Evolutionary conservation across 2,329 filamentous ascomycete genomes (phyloP).

Genomic region (Botrytis galanthina): DNA sequence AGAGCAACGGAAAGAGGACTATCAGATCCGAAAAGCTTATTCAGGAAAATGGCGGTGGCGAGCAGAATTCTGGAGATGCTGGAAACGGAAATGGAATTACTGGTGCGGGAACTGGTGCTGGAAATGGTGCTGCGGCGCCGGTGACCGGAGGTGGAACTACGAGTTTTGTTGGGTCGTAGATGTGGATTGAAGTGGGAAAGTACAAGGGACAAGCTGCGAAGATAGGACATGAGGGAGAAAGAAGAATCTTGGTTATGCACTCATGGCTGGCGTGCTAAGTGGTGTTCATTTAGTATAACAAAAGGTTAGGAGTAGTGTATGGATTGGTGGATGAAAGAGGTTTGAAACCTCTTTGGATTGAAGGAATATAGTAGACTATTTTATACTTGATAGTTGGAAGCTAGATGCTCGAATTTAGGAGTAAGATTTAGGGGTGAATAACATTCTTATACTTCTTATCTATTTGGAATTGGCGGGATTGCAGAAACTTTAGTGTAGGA

Average conservation of each 20-base stretch:
- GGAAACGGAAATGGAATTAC: not conserved
- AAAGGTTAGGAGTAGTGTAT: not conserved
- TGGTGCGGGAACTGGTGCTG: not conserved
- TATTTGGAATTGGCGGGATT: not conserved
- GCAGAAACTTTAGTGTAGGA: not conserved
- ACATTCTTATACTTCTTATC: not conserved
- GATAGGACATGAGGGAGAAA: not conserved
- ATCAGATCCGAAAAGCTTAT: slow-evolving; percentile 28
- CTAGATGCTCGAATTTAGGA: not conserved
- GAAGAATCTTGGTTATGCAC: not conserved
- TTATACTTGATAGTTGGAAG: not conserved
- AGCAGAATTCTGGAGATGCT: not conserved
- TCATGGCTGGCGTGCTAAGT: not conserved
- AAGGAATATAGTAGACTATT: not conserved
- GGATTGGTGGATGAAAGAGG: not conserved
- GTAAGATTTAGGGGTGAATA: not conserved
- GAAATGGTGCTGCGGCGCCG: not conserved
- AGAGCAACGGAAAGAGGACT: slow-evolving; percentile 70
- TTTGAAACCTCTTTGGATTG: not conserved
- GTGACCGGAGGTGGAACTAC: not conserved
- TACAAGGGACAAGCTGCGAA: not conserved
- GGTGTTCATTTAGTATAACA: not conserved
- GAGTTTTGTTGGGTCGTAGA: not conserved
- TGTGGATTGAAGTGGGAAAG: not conserved
- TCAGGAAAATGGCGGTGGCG: not conserved